These are phyloP conservation scores for Colletotrichum truncatum DNA, from an alignment of 2,329 filamentous ascomycete genomes.

Conservation along the genomic window DNA sequence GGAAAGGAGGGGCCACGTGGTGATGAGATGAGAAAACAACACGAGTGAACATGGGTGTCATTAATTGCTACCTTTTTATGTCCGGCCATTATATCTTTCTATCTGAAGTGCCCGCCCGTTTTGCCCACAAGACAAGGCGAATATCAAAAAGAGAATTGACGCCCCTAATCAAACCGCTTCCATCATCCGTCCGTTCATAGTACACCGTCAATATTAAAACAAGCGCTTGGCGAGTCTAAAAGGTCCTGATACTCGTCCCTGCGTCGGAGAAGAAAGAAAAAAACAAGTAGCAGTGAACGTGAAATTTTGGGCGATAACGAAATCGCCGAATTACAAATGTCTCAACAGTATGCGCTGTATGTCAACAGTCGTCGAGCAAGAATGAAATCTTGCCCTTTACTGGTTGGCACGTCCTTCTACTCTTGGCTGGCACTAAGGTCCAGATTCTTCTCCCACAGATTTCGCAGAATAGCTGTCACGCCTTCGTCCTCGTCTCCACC, in stretches of 20 bases:
- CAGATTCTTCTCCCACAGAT: slow-evolving; percentile 69
- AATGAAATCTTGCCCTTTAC: not conserved
- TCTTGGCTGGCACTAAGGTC: slow-evolving; percentile 66
- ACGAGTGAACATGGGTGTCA: too few species aligned
- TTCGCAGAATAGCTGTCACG: slow-evolving; percentile 61
- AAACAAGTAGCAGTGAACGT: not conserved
- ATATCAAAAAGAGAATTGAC: not conserved
- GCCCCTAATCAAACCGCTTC: not conserved
- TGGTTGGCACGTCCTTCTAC: slow-evolving; percentile 35
- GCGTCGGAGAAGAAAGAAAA: not conserved
- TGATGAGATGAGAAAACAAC: too few species aligned
- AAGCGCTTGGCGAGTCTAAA: not conserved
- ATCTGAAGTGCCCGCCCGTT: not conserved
- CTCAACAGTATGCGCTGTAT: not conserved
- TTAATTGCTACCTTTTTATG: not conserved
- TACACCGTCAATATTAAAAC: not conserved
- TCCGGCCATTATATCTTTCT: not conserved
- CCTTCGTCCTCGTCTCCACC: slow-evolving; percentile 61
- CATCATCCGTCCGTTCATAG: not conserved
- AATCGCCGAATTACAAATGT: not conserved
- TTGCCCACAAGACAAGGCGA: not conserved
- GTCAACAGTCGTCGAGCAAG: not conserved
- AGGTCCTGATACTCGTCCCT: not conserved
- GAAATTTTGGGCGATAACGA: not conserved
- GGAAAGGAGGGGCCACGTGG: too few species aligned